A percentile compares a stretch with the other conserved stretches of the same genome.
These are phyloP conservation scores for Monosporascus sp. DNA, from an alignment of 2,329 filamentous ascomycete genomes.

Conservation along the genomic window DNA sequence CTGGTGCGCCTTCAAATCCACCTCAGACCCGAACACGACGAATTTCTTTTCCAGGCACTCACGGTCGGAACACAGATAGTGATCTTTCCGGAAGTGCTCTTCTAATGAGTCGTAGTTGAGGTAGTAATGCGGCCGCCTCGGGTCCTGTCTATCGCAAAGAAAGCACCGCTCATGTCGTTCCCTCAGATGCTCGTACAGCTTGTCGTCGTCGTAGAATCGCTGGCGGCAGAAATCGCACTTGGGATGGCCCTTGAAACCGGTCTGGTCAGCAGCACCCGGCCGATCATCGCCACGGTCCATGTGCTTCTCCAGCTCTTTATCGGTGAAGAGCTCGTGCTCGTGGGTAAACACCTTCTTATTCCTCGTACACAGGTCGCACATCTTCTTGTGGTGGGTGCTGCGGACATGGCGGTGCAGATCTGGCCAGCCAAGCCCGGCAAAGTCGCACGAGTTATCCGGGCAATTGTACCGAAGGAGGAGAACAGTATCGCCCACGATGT, in stretches of 20 bases:
- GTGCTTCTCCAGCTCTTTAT: slow-evolving; percentile 75
- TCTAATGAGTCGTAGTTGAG: slow-evolving; percentile 83
- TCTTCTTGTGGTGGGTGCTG: slow-evolving; percentile 71
- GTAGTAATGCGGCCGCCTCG: slow-evolving; percentile 81
- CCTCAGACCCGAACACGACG: slow-evolving; percentile 89
- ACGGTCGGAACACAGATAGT: slow-evolving; percentile 76
- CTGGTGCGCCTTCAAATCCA: slow-evolving; percentile 93
- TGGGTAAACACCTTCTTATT: slow-evolving; percentile 99
- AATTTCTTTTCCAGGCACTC: slow-evolving; percentile 97
- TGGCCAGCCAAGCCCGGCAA: slow-evolving; percentile 69
- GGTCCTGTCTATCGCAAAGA: slow-evolving; percentile 72
- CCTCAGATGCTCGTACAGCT: slow-evolving; percentile 87
- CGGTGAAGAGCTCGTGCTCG: slow-evolving; percentile 88
- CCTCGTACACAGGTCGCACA: slow-evolving; percentile 49
- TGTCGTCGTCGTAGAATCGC: slow-evolving; percentile 93
- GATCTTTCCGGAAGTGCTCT: slow-evolving; percentile 79
- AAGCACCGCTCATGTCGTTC: slow-evolving; percentile 94
- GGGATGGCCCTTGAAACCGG: slow-evolving; percentile 92
- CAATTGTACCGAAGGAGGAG: slow-evolving; percentile 91
- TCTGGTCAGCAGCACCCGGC: slow-evolving; percentile 85
- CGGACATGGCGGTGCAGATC: slow-evolving; percentile 79
- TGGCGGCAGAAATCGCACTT: slow-evolving; percentile 89
- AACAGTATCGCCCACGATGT: slow-evolving; percentile 87
- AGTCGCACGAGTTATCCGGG: slow-evolving; percentile 71
- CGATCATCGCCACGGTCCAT: slow-evolving; percentile 88